Evolutionary conservation across 345 rosid species (phyloP), one percentile per base, ranked within the genome.

Genomic region (Citrus sp.): DNA sequence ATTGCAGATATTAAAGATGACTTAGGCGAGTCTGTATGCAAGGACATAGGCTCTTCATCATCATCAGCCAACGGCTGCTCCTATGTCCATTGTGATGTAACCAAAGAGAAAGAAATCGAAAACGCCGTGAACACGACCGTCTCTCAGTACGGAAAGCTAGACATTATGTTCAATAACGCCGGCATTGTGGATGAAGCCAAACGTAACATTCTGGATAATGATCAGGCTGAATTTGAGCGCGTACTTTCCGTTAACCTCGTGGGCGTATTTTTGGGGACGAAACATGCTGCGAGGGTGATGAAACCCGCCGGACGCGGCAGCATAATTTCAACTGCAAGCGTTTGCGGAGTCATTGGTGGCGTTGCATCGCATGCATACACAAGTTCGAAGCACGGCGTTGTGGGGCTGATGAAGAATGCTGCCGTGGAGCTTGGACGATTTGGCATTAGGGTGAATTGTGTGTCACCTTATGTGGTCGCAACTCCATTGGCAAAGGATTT

Each of bases 81-180:
- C 65, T 81, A 51, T 27, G 54, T 81, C 21, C 81, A 81, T 10
- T 81, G 78, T 25, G 82, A 82, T 10, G 85, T 82, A 2, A 56
- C 79, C 2, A 40, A 55, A 22, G 85, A 82, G 34, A 22, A 19
- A 4, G 77, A 79, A 0, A 19, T 82, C 1, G 9, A 68, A 70
- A 63, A 64, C 7, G 77, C 80, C 0, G 70, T 83, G 0, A 68
- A 86, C 18, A 38, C 46, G 5, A 75, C 82, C 0, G 63, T 85
- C 0, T 67, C 82, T 0, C 37, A 2, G 22, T 67, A 72, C 7
- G 86, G 86, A 14, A 85, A 85, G 67, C 84, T 85, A 0, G 88
- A 85, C 10, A 73, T 85, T 8, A 83, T 85, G 86, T 74, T 83
- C 27, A 80, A 81, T 42, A 85, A 85, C 6, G 88, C 86, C 6